Conservation (phyloP, 1,284 basidiomycete genomes). For the Phenoliferia sp. region DNA sequence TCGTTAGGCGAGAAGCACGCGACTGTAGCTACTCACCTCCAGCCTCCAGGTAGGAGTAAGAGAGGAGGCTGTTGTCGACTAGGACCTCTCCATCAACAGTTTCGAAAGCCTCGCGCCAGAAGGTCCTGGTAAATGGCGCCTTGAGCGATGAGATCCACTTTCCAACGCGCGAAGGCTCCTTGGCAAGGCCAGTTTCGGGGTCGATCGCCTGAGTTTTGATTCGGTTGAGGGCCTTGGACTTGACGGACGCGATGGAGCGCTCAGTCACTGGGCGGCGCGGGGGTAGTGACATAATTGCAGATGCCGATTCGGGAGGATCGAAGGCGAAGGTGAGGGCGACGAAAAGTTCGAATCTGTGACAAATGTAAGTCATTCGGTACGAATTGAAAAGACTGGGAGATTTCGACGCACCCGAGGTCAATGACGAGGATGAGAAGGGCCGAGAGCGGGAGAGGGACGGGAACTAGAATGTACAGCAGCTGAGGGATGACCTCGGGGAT, state of each 20-base stretch:
- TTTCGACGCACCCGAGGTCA: slow-evolving; percentile 45
- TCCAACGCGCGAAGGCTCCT: slow-evolving; percentile 48
- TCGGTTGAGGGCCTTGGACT: slow-evolving; percentile 56
- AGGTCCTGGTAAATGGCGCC: slow-evolving; percentile 55
- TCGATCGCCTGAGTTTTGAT: slow-evolving; percentile 57
- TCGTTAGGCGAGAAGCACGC: background rate
- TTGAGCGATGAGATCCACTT: slow-evolving; percentile 45
- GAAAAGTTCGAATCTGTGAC: slow-evolving; percentile 64
- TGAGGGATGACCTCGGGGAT: slow-evolving; percentile 61
- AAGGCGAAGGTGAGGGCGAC: slow-evolving; percentile 64
- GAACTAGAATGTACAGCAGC: slow-evolving; percentile 48
- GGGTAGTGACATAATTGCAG: slow-evolving; percentile 60
- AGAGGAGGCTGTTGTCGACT: slow-evolving; percentile 59
- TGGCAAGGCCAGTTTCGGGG: slow-evolving; percentile 51
- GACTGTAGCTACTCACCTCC: slow-evolving; percentile 40
- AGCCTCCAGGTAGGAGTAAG: slow-evolving; percentile 62
- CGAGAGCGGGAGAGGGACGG: slow-evolving; percentile 60
- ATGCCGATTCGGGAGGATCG: slow-evolving; percentile 61
- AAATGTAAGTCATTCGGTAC: slow-evolving; percentile 39
- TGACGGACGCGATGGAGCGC: slow-evolving; percentile 53
- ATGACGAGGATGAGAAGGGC: slow-evolving; percentile 65
- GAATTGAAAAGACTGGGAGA: background rate
- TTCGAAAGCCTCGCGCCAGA: slow-evolving; percentile 58
- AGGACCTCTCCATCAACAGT: slow-evolving; percentile 55
- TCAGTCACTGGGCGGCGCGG: slow-evolving; percentile 63